These are phyloP conservation scores for Penicillium alfredii DNA, from an alignment of 495 filamentous ascomycete genomes.

Conservation along the genomic window DNA sequence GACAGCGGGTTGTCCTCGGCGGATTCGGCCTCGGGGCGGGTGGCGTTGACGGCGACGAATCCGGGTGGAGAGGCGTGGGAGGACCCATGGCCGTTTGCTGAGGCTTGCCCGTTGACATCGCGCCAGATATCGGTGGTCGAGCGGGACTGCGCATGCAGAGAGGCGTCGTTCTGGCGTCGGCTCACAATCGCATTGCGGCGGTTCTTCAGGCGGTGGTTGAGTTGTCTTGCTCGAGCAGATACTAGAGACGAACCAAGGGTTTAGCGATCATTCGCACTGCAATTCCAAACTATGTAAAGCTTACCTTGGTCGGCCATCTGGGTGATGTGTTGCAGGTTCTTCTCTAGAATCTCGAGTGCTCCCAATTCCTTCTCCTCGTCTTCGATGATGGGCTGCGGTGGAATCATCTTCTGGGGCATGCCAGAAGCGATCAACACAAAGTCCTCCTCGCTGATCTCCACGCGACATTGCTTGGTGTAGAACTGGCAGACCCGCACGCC, in stretches of 20 bases:
- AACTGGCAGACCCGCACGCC: conserved; percentile 71
- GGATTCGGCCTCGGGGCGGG: conserved; percentile 30
- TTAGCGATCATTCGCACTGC: conserved; percentile 15
- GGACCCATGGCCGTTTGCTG: conserved; percentile 25
- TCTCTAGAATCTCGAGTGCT: conserved; percentile 75
- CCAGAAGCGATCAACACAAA: conserved; percentile 75
- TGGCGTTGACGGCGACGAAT: conserved; percentile 54
- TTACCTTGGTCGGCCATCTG: conserved; percentile 76
- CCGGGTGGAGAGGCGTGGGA: conserved; percentile 39
- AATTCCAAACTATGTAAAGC: no score
- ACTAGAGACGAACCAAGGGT: conserved; percentile 38
- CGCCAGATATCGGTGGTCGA: conserved; percentile 34
- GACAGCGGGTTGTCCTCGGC: conserved; percentile 29
- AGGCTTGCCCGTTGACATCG: conserved; percentile 25
- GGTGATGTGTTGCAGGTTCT: conserved; percentile 65
- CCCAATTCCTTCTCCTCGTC: conserved; percentile 82
- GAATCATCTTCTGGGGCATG: conserved; percentile 75
- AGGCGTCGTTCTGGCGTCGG: conserved; percentile 47
- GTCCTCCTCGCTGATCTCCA: conserved; percentile 85
- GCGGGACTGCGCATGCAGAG: conserved; percentile 28
- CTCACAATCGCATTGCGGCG: conserved; percentile 65
- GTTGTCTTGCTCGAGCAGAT: conserved; percentile 70
- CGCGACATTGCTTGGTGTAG: conserved; percentile 69
- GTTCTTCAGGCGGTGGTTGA: conserved; percentile 74
- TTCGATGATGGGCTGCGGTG: conserved; percentile 74